Conservation (phyloP, 306 rosid species). For the Cyamopsis tetragonoloba region DNA sequence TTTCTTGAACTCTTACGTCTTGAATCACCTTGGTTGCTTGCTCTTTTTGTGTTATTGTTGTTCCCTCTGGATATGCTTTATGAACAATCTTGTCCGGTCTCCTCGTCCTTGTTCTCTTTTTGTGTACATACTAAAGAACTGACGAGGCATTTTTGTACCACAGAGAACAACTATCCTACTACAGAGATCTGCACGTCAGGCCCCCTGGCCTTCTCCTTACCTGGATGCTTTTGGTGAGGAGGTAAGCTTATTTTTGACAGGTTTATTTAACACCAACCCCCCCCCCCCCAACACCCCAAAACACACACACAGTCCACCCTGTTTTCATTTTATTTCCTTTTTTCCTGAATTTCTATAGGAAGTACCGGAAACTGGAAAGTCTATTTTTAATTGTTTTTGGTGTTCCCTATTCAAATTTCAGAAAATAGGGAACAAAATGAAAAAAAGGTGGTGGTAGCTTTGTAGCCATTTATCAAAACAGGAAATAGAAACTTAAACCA, state of each 20-base stretch:
- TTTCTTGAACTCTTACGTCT: slow-evolving; percentile 2
- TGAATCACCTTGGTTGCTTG: neutral
- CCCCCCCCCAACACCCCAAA: no score
- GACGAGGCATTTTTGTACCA: slow-evolving; percentile 17
- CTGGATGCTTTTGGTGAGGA: slow-evolving; percentile 97
- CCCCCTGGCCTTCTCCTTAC: slow-evolving; percentile 97
- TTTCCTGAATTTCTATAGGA: no score
- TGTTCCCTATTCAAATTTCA: no score
- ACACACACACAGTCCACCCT: no score
- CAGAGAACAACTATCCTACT: slow-evolving; percentile 84
- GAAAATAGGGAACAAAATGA: no score
- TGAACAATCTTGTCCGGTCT: neutral
- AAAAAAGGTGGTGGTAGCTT: no score
- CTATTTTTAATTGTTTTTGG: no score
- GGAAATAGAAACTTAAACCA: no score
- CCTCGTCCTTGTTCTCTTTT: neutral
- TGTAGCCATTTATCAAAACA: no score
- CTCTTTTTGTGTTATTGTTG: neutral
- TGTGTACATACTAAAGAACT: neutral
- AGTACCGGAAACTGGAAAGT: no score
- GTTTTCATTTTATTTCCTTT: no score
- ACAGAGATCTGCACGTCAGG: slow-evolving; percentile 92
- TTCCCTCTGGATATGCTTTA: neutral
- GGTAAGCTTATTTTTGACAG: slow-evolving; percentile 44
- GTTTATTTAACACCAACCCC: neutral